Conservation (phyloP, 2,329 filamentous ascomycete species). For the Neurospora sp. region DNA sequence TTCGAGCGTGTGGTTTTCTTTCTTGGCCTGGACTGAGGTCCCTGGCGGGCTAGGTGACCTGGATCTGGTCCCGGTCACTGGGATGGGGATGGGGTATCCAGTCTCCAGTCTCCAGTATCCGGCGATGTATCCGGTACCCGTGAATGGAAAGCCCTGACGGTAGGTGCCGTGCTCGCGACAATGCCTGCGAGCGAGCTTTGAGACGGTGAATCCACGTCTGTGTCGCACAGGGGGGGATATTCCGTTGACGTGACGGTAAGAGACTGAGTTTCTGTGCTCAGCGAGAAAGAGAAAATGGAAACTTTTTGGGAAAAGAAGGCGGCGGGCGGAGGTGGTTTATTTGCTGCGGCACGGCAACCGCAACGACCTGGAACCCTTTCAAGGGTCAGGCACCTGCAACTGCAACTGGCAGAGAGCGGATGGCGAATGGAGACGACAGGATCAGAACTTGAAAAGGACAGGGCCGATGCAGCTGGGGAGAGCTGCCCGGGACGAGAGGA, state of each 20-base stretch:
- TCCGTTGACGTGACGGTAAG: slow-evolving; percentile 3
- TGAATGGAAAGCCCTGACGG: neutral
- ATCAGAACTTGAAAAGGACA: neutral
- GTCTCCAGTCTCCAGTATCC: neutral
- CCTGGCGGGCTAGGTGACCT: neutral
- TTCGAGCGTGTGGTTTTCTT: neutral
- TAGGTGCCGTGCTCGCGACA: neutral
- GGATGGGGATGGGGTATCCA: neutral
- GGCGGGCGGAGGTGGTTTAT: slow-evolving; percentile 5
- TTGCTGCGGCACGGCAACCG: neutral
- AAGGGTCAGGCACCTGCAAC: neutral
- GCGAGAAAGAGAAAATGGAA: neutral
- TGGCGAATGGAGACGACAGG: neutral
- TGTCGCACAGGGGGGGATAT: neutral
- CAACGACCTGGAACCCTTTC: neutral
- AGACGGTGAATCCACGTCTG: neutral
- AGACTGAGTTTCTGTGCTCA: neutral
- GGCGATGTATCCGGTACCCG: neutral
- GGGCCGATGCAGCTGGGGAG: neutral
- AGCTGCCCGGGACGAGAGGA: neutral
- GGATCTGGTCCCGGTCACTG: neutral
- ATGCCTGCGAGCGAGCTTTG: neutral
- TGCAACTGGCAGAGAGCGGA: neutral
- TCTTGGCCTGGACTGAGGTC: neutral
- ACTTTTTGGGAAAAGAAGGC: neutral